Evolutionary conservation across 495 filamentous ascomycete genomes (phyloP), one percentile per base, ranked within the genome.

Genomic region (Xylaria sp.): DNA sequence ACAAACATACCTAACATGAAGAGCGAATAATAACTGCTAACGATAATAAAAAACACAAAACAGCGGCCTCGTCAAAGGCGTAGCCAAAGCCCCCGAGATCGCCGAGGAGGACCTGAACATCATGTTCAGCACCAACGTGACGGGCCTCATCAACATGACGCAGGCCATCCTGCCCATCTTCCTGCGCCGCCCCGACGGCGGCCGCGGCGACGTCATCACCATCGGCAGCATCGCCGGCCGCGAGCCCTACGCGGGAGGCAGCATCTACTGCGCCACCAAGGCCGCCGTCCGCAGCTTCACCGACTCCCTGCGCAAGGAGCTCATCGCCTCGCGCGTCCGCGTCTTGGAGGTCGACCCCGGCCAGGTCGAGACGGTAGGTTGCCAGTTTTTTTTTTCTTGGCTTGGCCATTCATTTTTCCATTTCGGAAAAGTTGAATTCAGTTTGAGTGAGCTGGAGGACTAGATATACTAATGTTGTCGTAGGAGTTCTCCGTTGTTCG

Each of bases 181-280:
- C 87, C 91, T 94, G 84, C 87, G 90, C 77, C 90, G 93, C 48
- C 81, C 85, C 17, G 89, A 95, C 50, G 93, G 93, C 62, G 95
- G 94, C 65, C 83, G 85, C 37, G 96, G 96, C 71, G 96, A 99
- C 77, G 95, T 99, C 77, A 97, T 99, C 81, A 98, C 98, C 81
- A 93, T 99, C 77, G 96, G 96, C 67, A 95, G 92, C 75, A 96
- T 99, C 78, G 96, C 96, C 31, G 96, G 96, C 29, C 89, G 96
- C 48, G 95, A 97, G 74, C 87, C 92, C 14, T 99, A 99, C 81
- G 84, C 90, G 5, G 94, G 97, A 55, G 96, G 96, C 31, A 90
- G 91, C 75, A 97, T 99, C 74, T 99, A 99, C 87, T 99, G 96
- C 81, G 94, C 96, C 3, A 95, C 93, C 59, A 99, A 99, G 84